Percentiles rank a stretch among this genome's conserved stretches.
Evolutionary conservation across 2,329 filamentous ascomycete genomes (phyloP).

Genomic region (Gyromitra esculenta): DNA sequence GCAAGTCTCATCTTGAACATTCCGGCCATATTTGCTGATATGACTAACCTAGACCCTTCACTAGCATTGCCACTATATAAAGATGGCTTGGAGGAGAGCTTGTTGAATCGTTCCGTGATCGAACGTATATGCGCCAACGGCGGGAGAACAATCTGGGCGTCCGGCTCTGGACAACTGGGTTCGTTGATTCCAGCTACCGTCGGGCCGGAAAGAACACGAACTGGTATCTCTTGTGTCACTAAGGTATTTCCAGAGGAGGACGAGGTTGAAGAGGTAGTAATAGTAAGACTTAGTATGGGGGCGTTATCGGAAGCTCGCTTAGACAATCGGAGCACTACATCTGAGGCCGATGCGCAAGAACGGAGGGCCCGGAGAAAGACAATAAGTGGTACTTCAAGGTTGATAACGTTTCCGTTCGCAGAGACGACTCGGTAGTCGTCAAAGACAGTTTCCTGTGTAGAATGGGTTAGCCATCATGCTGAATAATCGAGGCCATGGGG

Average conservation of each 20-base stretch:
- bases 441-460: slow-evolving; percentile 82
- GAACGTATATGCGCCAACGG: slow-evolving; percentile 87
- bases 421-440: slow-evolving; percentile 86
- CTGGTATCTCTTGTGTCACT: slow-evolving; percentile 95
- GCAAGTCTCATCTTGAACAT: slow-evolving; percentile 79
- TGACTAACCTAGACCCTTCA: slow-evolving; percentile 71
- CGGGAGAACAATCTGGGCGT: slow-evolving; percentile 92
- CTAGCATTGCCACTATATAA: slow-evolving; percentile 59
- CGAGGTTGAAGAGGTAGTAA: slow-evolving; percentile 72
- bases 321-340: slow-evolving; percentile 86
- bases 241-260: slow-evolving; percentile 66
- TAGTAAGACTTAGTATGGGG: slow-evolving; percentile 87
- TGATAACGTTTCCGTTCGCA: slow-evolving; percentile 85
- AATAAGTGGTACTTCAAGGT: slow-evolving; percentile 91
- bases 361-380: slow-evolving; percentile 90
- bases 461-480: slow-evolving; percentile 31
- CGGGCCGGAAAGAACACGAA: slow-evolving; percentile 83
- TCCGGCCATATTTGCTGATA: slow-evolving; percentile 95
- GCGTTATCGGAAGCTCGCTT: slow-evolving; percentile 80
- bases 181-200: slow-evolving; percentile 94
- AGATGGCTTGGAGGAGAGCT: slow-evolving; percentile 68
- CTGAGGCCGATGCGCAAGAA: slow-evolving; percentile 82
- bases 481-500: slow-evolving; percentile 2
- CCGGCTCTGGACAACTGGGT: slow-evolving; percentile 86
- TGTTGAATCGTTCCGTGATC: slow-evolving; percentile 95